A percentile compares a stretch with the other conserved stretches of the same genome.
phyloP scores from a whole-genome alignment of 2,329 filamentous ascomycete genomes.

The Beauveria sp. region DNA sequence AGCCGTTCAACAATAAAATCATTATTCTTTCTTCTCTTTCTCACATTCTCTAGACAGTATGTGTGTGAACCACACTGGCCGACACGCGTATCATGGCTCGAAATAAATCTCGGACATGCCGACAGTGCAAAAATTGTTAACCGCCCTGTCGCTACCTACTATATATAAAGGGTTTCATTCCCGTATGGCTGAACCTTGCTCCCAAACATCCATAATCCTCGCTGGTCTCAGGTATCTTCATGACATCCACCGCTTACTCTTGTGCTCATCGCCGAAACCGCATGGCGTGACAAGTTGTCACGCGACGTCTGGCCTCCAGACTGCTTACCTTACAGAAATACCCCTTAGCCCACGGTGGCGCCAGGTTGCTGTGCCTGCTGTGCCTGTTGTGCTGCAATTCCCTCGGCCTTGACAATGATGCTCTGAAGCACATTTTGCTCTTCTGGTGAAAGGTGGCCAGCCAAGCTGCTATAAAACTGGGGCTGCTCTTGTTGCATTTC shows the following conservation, averaged over 20 bases:
- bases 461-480: constrained; percentile 75
- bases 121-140: background rate
- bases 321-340: background rate
- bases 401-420: constrained; percentile 59
- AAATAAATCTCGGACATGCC: background rate
- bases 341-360: constrained; percentile 12
- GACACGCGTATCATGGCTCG: background rate
- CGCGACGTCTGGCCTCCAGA: background rate
- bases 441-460: constrained; percentile 67
- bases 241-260: constrained; percentile 7
- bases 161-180: constrained; percentile 1
- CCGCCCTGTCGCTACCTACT: constrained; percentile 1
- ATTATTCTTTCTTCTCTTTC: background rate
- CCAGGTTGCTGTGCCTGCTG: constrained; percentile 13
- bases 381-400: constrained; percentile 27
- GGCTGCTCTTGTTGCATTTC: constrained; percentile 87
- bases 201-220: constrained; percentile 7
- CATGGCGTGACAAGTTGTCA: background rate
- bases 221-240: constrained; percentile 9
- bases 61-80: background rate
- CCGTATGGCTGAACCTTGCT: background rate
- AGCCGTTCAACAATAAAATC: background rate
- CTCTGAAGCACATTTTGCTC: constrained; percentile 75
- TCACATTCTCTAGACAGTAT: background rate
- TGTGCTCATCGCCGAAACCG: background rate